A percentile compares a stretch with the other conserved stretches of the same genome.
Evolutionary conservation across 345 rosid genomes (phyloP).

Genomic region (Eucalyptus globulus): DNA sequence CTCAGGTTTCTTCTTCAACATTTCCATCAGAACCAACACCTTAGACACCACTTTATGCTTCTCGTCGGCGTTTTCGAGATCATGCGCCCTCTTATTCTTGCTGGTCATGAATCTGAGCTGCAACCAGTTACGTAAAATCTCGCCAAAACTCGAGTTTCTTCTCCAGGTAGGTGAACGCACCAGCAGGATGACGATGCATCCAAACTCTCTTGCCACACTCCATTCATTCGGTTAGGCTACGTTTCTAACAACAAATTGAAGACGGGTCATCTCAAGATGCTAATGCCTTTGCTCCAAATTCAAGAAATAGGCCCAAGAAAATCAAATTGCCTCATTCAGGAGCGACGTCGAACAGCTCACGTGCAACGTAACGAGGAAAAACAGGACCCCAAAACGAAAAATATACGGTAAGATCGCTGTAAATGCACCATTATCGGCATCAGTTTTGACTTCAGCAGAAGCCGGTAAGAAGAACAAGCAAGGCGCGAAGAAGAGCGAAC

Average conservation of each 20-base stretch:
- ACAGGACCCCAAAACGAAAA: not conserved
- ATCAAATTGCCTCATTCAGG: not conserved
- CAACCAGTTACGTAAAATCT: not conserved
- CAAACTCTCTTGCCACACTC: not conserved
- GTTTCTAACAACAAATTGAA: not conserved
- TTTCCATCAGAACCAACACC: constrained; percentile 47
- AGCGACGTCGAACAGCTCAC: not conserved
- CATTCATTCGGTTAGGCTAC: not conserved
- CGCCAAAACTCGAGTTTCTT: not conserved
- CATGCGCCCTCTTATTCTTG: constrained; percentile 42
- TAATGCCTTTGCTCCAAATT: not conserved
- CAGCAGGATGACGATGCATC: not conserved
- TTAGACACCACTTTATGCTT: constrained; percentile 57
- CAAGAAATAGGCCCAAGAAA: not conserved
- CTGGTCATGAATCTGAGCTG: constrained; percentile 58
- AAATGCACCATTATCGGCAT: not conserved
- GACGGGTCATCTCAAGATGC: not conserved
- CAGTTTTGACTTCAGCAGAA: not conserved
- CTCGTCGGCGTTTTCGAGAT: constrained; percentile 63
- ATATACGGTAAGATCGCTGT: not conserved
- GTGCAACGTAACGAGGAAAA: not conserved
- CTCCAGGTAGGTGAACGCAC: not conserved
- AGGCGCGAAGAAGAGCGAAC: too few species aligned
- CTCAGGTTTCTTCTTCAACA: constrained; percentile 16
- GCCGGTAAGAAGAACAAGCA: not conserved